phyloP scores from a whole-genome alignment of 2,329 filamentous ascomycete genomes.

The Zopfia rhizophila region DNA sequence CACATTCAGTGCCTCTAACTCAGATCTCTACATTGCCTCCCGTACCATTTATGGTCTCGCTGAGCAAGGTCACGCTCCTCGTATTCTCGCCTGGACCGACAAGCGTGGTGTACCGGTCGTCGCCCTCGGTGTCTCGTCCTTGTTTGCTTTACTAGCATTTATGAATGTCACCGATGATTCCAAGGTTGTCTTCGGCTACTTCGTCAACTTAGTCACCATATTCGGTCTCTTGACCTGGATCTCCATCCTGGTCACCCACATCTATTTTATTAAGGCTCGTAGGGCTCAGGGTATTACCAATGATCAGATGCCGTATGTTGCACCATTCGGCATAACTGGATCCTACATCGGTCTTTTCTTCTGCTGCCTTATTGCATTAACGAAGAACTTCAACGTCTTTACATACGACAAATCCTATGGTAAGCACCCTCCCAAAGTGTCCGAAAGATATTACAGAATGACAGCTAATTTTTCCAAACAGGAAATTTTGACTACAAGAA shows the following conservation, averaged over 20 bases:
- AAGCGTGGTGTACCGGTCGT: conserved; percentile 75
- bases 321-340: conserved; percentile 77
- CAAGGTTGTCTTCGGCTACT: conserved; percentile 58
- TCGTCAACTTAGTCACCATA: conserved; percentile 58
- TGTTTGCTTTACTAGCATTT: conserved; percentile 74
- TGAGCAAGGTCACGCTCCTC: conserved; percentile 75
- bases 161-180: conserved; percentile 58
- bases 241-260: conserved; percentile 60
- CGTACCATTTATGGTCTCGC: conserved; percentile 79
- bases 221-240: conserved; percentile 60
- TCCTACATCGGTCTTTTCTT: conserved; percentile 75
- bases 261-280: conserved; percentile 59
- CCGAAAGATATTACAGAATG: conserved; percentile 51
- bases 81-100: conserved; percentile 77
- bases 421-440: not conserved
- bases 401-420: conserved; percentile 59
- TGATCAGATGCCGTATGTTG: conserved; percentile 64
- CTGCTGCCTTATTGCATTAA: conserved; percentile 78
- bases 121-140: conserved; percentile 69
- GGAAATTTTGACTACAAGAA: conserved; percentile 70
- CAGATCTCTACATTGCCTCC: conserved; percentile 78
- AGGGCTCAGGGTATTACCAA: conserved; percentile 58
- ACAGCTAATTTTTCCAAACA: conserved; percentile 61
- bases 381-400: conserved; percentile 85
- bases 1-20: conserved; percentile 81